Evolutionary conservation across 495 filamentous ascomycete species (phyloP).

Genomic region (Neurospora pannonica): DNA sequence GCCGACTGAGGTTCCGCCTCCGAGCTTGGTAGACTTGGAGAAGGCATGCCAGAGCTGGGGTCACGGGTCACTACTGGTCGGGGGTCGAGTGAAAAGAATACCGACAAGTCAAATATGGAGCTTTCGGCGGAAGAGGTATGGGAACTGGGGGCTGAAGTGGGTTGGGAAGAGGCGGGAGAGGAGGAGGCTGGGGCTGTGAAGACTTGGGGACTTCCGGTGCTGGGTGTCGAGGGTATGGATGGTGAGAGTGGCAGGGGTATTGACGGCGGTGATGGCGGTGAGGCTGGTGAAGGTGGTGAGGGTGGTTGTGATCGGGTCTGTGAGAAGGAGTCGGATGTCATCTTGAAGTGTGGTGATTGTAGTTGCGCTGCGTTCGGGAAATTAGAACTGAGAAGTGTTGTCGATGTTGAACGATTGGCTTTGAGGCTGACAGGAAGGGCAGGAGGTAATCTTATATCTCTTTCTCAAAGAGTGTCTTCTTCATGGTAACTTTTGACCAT

Average conservation of each 20-base stretch:
- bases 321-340: neutral
- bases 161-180: neutral
- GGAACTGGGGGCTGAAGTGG: neutral
- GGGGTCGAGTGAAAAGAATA: neutral
- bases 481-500: neutral
- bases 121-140: neutral
- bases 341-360: neutral
- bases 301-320: neutral
- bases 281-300: neutral
- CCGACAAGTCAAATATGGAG: neutral
- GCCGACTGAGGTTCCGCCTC: neutral
- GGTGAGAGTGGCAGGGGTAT: neutral
- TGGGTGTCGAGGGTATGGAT: neutral
- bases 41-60: neutral
- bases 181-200: neutral
- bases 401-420: neutral
- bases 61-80: neutral
- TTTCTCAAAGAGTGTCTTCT: neutral
- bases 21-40: neutral
- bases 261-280: neutral
- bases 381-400: neutral
- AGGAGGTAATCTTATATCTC: neutral
- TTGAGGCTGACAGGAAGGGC: neutral
- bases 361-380: neutral
- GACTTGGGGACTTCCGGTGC: neutral